Conservation (phyloP, 306 rosid genomes). For the Cicer cuneatum region DNA sequence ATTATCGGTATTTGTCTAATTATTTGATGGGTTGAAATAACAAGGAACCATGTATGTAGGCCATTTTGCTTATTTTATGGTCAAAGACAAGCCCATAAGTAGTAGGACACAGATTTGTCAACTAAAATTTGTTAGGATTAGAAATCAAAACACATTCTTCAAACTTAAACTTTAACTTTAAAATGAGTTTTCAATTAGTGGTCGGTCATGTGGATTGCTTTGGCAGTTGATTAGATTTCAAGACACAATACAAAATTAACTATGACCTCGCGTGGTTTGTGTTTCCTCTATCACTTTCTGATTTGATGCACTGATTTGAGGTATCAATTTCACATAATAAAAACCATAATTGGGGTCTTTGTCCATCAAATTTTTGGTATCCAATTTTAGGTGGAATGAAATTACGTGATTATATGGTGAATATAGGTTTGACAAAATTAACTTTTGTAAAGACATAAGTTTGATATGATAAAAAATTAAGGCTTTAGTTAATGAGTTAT, state of each 20-base stretch:
- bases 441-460: no score
- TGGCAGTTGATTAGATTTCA: conserved; percentile 41
- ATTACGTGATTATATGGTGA: no score
- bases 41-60: neutral
- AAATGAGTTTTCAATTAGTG: conserved; percentile 39
- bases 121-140: conserved; percentile 36
- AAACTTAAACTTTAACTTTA: conserved; percentile 8
- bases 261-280: conserved; percentile 41
- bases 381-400: neutral
- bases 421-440: no score
- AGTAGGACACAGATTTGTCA: conserved; percentile 44
- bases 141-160: conserved; percentile 22
- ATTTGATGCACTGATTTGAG: conserved; percentile 51
- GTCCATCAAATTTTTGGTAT: neutral
- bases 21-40: conserved; percentile 1
- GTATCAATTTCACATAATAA: conserved; percentile 29
- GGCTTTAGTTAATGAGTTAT: no score
- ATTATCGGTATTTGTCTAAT: neutral
- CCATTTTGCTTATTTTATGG: neutral
- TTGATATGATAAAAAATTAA: no score
- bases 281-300: conserved; percentile 54
- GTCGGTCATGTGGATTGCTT: conserved; percentile 59
- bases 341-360: conserved; percentile 17
- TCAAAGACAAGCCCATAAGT: conserved; percentile 47
- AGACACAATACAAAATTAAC: conserved; percentile 43